Base-by-base conservation (phyloP, 176 grass and related monocot genomes). In the Musa itinerans region DNA sequence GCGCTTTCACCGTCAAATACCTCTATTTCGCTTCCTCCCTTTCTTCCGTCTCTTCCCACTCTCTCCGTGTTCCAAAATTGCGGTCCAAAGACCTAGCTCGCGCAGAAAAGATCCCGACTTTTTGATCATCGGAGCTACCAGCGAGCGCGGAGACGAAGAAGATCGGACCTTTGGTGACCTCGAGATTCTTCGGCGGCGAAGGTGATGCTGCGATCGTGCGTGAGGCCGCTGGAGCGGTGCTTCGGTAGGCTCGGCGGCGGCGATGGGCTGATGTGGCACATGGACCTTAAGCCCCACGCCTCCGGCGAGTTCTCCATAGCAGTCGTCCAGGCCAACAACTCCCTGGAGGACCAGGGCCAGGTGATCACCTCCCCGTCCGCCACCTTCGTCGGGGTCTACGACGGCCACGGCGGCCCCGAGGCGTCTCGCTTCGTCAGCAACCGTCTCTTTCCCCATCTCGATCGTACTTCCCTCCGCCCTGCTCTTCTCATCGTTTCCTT, bases 341-440 rank as follows among this genome's bases (percentile, higher is more conserved):
- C 68, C 16, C 68, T 70, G 17, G 68, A 70, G 43, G 68, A 70
- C 0, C 68, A 70, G 68, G 43, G 68, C 16, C 68, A 70, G 68
- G 68, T 70, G 34, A 2, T 70, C 43, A 70, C 68, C 48, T 70
- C 68, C 27, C 43, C 68, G 17, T 70, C 34, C 48, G 68, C 43
- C 10, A 70, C 68, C 34, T n/a, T 70, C 43, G 43, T 70, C 34
- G 68, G 68, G 15, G 68, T 70, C 68, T 70, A 70, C 68, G 68
- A 70, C 48, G 68, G 68, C 16, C 68, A 70, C 17, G 68, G 68
- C 48, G 68, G 68, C 48, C 68, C 68, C 48, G 68, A 70, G 16
- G 68, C 68, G 68, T 70, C 68, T 50, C 68, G 68, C 43, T 70
- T 70, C 68, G 68, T 70, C 48, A 51, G 68, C 68, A 70, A 70